Evolutionary conservation across 805 yeast genomes (phyloP).

Genomic region (Yarrowia sp.): DNA sequence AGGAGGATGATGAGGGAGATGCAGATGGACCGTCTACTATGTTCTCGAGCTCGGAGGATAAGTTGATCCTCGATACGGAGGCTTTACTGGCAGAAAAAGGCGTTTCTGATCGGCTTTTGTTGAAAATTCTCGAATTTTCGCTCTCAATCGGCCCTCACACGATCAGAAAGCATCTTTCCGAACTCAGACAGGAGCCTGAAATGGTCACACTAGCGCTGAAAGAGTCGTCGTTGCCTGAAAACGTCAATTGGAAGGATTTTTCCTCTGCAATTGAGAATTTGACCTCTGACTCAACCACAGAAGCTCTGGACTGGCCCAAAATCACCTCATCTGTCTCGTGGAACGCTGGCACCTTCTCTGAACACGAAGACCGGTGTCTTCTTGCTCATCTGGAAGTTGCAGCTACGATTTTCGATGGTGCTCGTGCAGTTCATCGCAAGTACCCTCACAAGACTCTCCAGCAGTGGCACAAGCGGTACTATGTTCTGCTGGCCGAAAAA

Average conservation of each 20-base stretch:
- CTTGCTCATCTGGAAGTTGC: conserved; percentile 20
- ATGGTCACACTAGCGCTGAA: conserved; percentile 18
- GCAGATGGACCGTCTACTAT: conserved; percentile 6
- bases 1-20: conserved; percentile 22
- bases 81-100: neutral
- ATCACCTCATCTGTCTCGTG: neutral
- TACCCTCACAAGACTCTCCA: conserved; percentile 1
- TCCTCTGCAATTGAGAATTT: neutral
- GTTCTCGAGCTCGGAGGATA: conserved; percentile 12
- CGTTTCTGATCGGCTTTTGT: neutral
- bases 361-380: conserved; percentile 5
- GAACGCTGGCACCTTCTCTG: neutral
- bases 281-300: neutral
- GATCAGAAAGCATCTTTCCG: conserved; percentile 8
- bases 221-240: neutral
- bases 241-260: conserved; percentile 1
- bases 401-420: conserved; percentile 14
- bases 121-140: conserved; percentile 10
- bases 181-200: conserved; percentile 1
- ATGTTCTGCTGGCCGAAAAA: neutral
- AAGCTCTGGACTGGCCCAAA: neutral
- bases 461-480: conserved; percentile 25
- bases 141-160: neutral
- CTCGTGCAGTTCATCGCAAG: conserved; percentile 19
- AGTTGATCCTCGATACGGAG: conserved; percentile 2